These are phyloP conservation scores for Thalassiosira delicatula DNA, from an alignment of 352 stramenopile species.

Conservation along the genomic window DNA sequence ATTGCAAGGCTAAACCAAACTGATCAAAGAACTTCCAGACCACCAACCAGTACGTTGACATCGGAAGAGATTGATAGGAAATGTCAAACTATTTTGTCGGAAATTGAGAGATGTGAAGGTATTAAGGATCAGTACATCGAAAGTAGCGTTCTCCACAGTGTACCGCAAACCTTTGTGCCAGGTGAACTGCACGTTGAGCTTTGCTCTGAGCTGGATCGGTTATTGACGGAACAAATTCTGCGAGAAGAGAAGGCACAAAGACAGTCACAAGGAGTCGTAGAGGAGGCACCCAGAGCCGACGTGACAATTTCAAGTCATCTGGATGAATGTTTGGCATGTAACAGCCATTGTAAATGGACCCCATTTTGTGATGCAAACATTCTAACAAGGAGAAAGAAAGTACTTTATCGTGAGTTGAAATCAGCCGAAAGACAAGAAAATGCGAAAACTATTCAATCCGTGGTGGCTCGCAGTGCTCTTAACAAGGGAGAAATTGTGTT, in stretches of 20 bases:
- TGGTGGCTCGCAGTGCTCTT: slow-evolving; percentile 44
- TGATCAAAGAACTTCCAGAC: too few relatives aligned
- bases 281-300: not conserved
- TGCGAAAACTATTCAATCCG: slow-evolving; percentile 49
- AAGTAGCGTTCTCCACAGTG: slow-evolving; percentile 88
- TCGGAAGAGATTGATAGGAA: slow-evolving; percentile 86
- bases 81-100: slow-evolving; percentile 88
- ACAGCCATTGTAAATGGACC: slow-evolving; percentile 45
- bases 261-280: too few relatives aligned
- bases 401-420: slow-evolving; percentile 51
- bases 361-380: slow-evolving; percentile 51
- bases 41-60: too few relatives aligned
- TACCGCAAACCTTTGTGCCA: slow-evolving; percentile 89
- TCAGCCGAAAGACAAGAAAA: slow-evolving; percentile 34
- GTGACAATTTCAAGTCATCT: not conserved
- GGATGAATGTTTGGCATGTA: too few relatives aligned
- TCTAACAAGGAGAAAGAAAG: slow-evolving; percentile 38
- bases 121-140: slow-evolving; percentile 91
- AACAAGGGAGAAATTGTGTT: slow-evolving; percentile 63
- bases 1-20: too few relatives aligned
- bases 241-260: too few relatives aligned
- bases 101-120: slow-evolving; percentile 89
- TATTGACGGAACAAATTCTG: slow-evolving; percentile 88
- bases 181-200: slow-evolving; percentile 89
- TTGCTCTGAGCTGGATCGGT: slow-evolving; percentile 89